phyloP scores from a whole-genome alignment of 2,329 filamentous ascomycete species.

The Aspergillus sp. region DNA sequence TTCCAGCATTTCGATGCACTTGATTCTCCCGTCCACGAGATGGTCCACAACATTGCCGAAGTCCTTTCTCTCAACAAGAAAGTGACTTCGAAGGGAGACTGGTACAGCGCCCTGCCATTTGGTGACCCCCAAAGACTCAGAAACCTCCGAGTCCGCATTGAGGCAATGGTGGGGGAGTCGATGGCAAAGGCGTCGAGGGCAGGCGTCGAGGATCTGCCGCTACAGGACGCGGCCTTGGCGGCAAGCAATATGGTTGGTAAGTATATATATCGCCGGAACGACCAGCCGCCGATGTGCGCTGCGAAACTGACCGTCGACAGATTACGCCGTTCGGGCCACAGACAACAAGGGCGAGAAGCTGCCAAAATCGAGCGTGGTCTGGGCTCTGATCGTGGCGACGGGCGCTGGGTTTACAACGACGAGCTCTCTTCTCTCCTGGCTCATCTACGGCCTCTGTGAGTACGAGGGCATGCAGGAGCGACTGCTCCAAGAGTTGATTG shows the following conservation, averaged over 20 bases:
- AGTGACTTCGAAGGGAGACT: conserved; percentile 53
- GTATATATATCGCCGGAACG: no score
- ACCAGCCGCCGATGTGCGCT: no score
- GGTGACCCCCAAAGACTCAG: conserved; percentile 52
- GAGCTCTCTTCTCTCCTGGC: conserved; percentile 58
- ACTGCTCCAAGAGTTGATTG: conserved; percentile 58
- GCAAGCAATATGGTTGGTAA: conserved; percentile 37
- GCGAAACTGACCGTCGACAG: no score
- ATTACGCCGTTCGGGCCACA: conserved; percentile 55
- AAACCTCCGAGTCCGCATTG: conserved; percentile 7
- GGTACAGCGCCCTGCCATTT: conserved; percentile 59
- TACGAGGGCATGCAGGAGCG: conserved; percentile 58
- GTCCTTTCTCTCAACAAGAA: conserved; percentile 59
- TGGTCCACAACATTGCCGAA: conserved; percentile 53
- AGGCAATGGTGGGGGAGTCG: conserved; percentile 22
- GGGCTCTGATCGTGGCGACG: conserved; percentile 51
- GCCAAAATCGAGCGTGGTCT: conserved; percentile 42
- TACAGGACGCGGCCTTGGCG: conserved; percentile 48
- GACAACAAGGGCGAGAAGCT: conserved; percentile 57
- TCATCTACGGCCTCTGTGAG: conserved; percentile 53
- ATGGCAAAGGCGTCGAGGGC: conserved; percentile 18
- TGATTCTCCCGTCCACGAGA: conserved; percentile 51
- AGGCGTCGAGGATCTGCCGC: conserved; percentile 28
- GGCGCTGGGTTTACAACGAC: conserved; percentile 63
- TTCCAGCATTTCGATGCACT: conserved; percentile 43